These are phyloP conservation scores for Colletotrichum sp. DNA, from an alignment of 2,329 filamentous ascomycete species.

Conservation along the genomic window DNA sequence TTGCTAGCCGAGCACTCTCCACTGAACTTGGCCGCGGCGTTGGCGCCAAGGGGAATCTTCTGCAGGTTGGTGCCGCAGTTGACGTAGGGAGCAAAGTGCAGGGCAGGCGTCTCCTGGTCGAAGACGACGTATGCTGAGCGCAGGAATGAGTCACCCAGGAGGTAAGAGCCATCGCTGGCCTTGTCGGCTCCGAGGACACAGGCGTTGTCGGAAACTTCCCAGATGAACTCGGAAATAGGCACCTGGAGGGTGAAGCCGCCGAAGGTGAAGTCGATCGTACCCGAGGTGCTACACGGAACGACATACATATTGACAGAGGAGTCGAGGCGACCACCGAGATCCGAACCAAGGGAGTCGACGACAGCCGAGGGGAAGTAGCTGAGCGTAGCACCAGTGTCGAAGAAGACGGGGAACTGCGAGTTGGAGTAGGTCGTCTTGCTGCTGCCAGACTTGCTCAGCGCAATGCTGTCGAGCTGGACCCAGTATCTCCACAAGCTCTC, in stretches of 20 bases:
- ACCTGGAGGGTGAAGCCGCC: constrained; percentile 50
- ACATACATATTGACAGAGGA: constrained; percentile 47
- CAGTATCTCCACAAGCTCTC: constrained; percentile 42
- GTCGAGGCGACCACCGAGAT: constrained; percentile 51
- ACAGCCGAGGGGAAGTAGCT: constrained; percentile 68
- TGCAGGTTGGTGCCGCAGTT: constrained; percentile 29
- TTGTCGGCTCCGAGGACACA: constrained; percentile 52
- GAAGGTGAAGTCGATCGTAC: constrained; percentile 54
- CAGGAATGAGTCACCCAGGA: constrained; percentile 51
- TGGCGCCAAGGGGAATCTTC: constrained; percentile 26
- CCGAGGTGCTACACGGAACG: constrained; percentile 50
- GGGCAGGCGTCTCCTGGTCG: constrained; percentile 28
- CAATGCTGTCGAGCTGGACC: constrained; percentile 43
- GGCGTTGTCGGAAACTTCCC: constrained; percentile 36
- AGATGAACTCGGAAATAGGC: constrained; percentile 51
- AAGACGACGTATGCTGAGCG: constrained; percentile 47
- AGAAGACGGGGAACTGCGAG: constrained; percentile 51
- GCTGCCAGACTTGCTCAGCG: constrained; percentile 34
- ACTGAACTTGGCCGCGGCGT: constrained; percentile 24
- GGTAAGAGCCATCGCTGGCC: constrained; percentile 34
- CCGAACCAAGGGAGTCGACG: constrained; percentile 47
- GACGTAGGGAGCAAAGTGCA: constrained; percentile 29
- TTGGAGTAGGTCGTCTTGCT: constrained; percentile 22
- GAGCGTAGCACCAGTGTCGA: constrained; percentile 72
- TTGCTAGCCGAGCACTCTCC: constrained; percentile 24